A percentile compares a stretch with the other conserved stretches of the same genome.
phyloP scores from a whole-genome alignment of 176 grass and related monocot species.

The Carex kokanica region DNA sequence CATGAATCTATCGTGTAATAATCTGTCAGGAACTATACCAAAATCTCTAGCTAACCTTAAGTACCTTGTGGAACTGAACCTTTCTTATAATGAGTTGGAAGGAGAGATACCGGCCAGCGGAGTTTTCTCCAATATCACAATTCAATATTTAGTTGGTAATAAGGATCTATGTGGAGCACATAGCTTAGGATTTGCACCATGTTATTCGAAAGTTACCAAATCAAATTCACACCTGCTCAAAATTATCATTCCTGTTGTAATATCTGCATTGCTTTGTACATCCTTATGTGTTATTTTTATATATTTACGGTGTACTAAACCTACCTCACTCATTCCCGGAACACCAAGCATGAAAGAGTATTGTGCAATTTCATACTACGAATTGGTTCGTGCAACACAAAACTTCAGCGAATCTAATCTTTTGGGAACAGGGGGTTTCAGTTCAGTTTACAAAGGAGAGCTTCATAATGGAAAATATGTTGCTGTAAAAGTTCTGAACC shows the following conservation, averaged over 20 bases:
- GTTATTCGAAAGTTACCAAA: neutral
- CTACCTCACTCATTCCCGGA: neutral
- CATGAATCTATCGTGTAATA: slow-evolving; percentile 26
- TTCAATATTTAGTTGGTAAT: slow-evolving; percentile 27
- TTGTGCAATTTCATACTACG: slow-evolving; percentile 22
- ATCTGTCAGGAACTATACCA: slow-evolving; percentile 24
- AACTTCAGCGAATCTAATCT: slow-evolving; percentile 33
- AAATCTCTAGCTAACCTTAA: slow-evolving; percentile 16
- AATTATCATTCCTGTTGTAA: slow-evolving; percentile 15
- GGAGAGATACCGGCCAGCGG: slow-evolving; percentile 24
- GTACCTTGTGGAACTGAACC: slow-evolving; percentile 18
- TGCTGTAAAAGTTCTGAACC: slow-evolving; percentile 20
- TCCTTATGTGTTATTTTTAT: slow-evolving; percentile 7
- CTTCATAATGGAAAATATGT: slow-evolving; percentile 1
- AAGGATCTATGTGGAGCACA: slow-evolving; percentile 1
- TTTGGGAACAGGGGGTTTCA: slow-evolving; percentile 7
- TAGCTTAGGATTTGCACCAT: slow-evolving; percentile 11
- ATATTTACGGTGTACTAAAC: neutral
- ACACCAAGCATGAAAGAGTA: neutral
- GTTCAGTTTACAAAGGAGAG: slow-evolving; percentile 29
- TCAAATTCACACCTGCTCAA: slow-evolving; percentile 15
- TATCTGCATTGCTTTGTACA: neutral
- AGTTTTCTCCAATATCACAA: slow-evolving; percentile 17
- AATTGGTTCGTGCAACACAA: slow-evolving; percentile 20
- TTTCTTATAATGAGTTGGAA: slow-evolving; percentile 27